Evolutionary conservation across 768 basidiomycete species (phyloP).

Genomic region (Lactarius trivialis): DNA sequence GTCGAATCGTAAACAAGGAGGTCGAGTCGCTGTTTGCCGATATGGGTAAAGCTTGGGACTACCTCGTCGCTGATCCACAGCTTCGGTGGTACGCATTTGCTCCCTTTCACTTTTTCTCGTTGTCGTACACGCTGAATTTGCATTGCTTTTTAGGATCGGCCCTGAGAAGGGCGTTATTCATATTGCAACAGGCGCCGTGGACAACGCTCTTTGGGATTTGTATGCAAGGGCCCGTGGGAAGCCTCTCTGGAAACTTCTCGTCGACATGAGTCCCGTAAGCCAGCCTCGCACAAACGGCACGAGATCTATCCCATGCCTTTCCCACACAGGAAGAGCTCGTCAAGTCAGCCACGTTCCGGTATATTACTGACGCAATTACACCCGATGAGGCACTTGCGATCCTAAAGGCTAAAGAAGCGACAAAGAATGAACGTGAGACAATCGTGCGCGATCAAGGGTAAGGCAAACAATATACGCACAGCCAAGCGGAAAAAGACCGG

Average conservation of each 20-base stretch:
- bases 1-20: conserved; percentile 76
- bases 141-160: conserved; percentile 54
- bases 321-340: conserved; percentile 68
- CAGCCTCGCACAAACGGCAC: neutral
- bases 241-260: conserved; percentile 90
- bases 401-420: conserved; percentile 67
- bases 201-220: conserved; percentile 95
- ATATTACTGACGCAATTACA: conserved; percentile 92
- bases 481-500: neutral
- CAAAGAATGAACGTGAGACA: conserved; percentile 73
- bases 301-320: neutral
- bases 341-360: conserved; percentile 69
- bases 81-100: conserved; percentile 64
- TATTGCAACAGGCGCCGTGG: conserved; percentile 80
- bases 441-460: conserved; percentile 66
- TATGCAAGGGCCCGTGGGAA: conserved; percentile 73
- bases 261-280: conserved; percentile 76
- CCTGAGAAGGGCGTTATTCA: conserved; percentile 96
- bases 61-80: conserved; percentile 82
- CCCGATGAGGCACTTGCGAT: conserved; percentile 82
- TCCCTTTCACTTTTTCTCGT: neutral
- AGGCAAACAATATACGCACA: too few species aligned
- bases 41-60: conserved; percentile 91
- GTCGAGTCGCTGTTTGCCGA: conserved; percentile 75
- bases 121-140: neutral